Percentiles rank a stretch among this genome's conserved stretches.
phyloP scores from a whole-genome alignment of 1,284 basidiomycete genomes.

The Volvariella volvacea region DNA sequence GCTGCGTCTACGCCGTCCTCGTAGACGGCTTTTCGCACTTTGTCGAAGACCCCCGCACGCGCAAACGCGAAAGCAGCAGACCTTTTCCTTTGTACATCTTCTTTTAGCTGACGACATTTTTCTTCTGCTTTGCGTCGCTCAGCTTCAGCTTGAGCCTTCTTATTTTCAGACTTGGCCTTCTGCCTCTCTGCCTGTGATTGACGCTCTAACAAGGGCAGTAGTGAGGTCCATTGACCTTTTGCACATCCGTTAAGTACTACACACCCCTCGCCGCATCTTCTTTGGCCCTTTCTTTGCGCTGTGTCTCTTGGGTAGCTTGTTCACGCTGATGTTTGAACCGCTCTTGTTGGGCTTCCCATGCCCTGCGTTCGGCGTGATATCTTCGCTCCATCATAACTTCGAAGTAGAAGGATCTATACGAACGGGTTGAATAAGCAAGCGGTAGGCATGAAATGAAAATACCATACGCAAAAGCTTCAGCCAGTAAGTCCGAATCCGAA shows the following conservation, averaged over 20 bases:
- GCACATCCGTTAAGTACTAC: not conserved
- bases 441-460: constrained; percentile 5
- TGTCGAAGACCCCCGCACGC: constrained; percentile 39
- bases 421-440: no score
- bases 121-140: constrained; percentile 45
- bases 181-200: constrained; percentile 50
- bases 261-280: constrained; percentile 48
- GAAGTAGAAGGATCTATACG: no score
- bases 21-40: constrained; percentile 59
- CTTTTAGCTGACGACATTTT: constrained; percentile 35
- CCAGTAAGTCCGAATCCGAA: constrained; percentile 20
- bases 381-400: no score
- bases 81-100: constrained; percentile 46
- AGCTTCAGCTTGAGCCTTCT: constrained; percentile 47
- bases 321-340: constrained; percentile 19
- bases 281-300: constrained; percentile 38
- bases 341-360: constrained; percentile 5
- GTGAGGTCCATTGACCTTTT: constrained; percentile 2
- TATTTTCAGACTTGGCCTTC: constrained; percentile 43
- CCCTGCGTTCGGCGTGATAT: constrained; percentile 31
- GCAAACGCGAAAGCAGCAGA: constrained; percentile 60
- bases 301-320: constrained; percentile 39
- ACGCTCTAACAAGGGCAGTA: constrained; percentile 30
- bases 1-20: constrained; percentile 63
- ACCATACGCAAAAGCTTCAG: constrained; percentile 21